Conservation (phyloP, 2,329 filamentous ascomycete species). For the Diaporthe destruens region DNA sequence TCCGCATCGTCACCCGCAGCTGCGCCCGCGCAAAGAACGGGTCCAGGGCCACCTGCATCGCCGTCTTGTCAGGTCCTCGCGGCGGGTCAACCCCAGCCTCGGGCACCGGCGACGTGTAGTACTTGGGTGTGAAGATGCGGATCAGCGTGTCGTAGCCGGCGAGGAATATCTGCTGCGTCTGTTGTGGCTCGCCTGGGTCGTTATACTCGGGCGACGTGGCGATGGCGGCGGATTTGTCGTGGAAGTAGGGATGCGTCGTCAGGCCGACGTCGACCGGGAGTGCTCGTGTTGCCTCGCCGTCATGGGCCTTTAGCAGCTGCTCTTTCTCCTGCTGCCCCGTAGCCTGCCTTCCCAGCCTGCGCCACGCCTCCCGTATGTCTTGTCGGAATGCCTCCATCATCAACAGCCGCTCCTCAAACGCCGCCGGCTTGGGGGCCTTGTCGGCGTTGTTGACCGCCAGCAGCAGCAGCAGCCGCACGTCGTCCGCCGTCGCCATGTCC, state of each 20-base stretch:
- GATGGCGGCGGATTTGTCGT: constrained; percentile 76
- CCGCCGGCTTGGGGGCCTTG: constrained; percentile 74
- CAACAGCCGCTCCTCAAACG: constrained; percentile 74
- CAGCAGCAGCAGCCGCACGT: constrained; percentile 65
- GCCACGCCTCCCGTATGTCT: constrained; percentile 58
- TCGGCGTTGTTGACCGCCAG: constrained; percentile 76
- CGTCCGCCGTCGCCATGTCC: constrained; percentile 33
- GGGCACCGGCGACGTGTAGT: constrained; percentile 65
- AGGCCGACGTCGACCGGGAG: constrained; percentile 74
- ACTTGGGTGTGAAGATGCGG: constrained; percentile 79
- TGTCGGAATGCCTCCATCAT: constrained; percentile 79
- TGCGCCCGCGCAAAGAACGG: constrained; percentile 74
- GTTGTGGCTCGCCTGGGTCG: constrained; percentile 16
- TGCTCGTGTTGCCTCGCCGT: constrained; percentile 31
- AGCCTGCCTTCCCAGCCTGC: background rate
- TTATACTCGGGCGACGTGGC: constrained; percentile 58
- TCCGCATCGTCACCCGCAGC: constrained; percentile 74
- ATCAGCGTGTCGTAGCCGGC: constrained; percentile 83
- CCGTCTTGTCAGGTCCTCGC: constrained; percentile 43
- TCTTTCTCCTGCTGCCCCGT: background rate
- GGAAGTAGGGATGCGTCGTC: constrained; percentile 80
- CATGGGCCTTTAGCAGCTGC: background rate
- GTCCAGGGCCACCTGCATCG: constrained; percentile 67
- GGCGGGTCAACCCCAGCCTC: constrained; percentile 3
- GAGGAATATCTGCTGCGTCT: constrained; percentile 73